Evolutionary conservation across 2,329 filamentous ascomycete species (phyloP), one percentile per base, ranked within the genome.

Genomic region (Triangularia verruculosa): DNA sequence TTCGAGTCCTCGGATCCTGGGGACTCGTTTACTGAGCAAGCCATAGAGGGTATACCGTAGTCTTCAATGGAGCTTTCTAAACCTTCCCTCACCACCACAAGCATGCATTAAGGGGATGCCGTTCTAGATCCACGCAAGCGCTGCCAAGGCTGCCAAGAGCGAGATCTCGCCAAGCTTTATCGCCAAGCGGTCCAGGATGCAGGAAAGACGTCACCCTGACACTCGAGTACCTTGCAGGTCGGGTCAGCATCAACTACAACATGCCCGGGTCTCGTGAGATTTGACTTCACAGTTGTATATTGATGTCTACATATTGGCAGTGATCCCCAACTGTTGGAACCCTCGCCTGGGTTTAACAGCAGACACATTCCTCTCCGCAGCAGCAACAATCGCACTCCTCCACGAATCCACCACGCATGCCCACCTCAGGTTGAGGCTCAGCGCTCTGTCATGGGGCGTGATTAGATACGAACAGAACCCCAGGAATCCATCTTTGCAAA

Each of bases 321-420:
- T n/a, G n/a, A n/a, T n/a, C n/a, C n/a, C n/a, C n/a, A n/a, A n/a
- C n/a, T n/a, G n/a, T n/a, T n/a, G n/a, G n/a, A n/a, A n/a, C n/a
- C n/a, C n/a, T n/a, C n/a, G n/a, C 5, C n/a, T 9, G 17, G 4
- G 25, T 30, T 66, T 72, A 74, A 66, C 72, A 74, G 67, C 72
- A 74, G 13, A 20, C 62, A 58, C 70, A 73, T 59, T 69, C 67
- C 65, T 74, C 72, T n/a, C 65, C 63, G 64, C 64, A 73, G 64
- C 72, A 70, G 60, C 72, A 73, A 69, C 72, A 74, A 54, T 66
- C 63, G 62, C 72, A 74, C 63, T 73, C 72, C 65, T 74, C 73
- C n/a, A 71, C 64, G 62, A 74, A 72, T 28, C 73, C 73, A 32
- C 72, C 73, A 61, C 72, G 72, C 66, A 74, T 68, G 17, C 67